Evolutionary conservation across 148 eudicot species (phyloP), one percentile per base, ranked within the genome.

Genomic region (Fagopyrum esculentum): DNA sequence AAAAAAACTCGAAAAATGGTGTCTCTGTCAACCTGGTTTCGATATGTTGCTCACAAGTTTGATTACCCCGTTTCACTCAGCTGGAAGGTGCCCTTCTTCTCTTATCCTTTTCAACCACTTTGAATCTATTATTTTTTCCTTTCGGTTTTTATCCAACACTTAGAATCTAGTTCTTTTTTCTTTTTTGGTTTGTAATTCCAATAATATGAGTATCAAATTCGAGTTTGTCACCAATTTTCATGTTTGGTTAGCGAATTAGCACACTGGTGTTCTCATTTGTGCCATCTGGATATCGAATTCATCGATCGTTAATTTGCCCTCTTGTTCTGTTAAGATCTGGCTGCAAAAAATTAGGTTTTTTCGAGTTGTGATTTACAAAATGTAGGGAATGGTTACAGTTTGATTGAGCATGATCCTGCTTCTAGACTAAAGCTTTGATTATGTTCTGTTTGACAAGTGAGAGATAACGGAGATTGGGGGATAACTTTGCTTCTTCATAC

Each of bases 31-130:
- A 71, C 72, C 10, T 50, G 45, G 50, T 69, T 76, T 17, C 78
- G 78, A 15, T 76, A 76, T 52, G 15, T 76, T 68, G 73, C 69
- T 11, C 59, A 69, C 48, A 76, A 76, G 78, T 51, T 76, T 50
- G 78, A 50, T 13, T 76, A 76, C 47, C 68, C 78, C 73, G 78
- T 69, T 16, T 51, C 78, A 5, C 49, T 76, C 7, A 66, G 78
- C 73, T 76, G 60, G 48, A 76, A 76, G 73, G 78, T 76, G 54
- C 10, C 35, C 35, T 30, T 30, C 13, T 47, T 70, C 35, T 70
- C 29, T 45, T 45, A 63, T 70, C 51, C 52, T 45, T 51, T 70
- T 70, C 73, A 13, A n/a, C 47, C 4, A 26, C 9, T 35, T 12
- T 66, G 12, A 64, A 11, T 40, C 9, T 40, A 17, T 40, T 63